Evolutionary conservation across 768 basidiomycete genomes (phyloP).

Genomic region (Boletus subparvulus): DNA sequence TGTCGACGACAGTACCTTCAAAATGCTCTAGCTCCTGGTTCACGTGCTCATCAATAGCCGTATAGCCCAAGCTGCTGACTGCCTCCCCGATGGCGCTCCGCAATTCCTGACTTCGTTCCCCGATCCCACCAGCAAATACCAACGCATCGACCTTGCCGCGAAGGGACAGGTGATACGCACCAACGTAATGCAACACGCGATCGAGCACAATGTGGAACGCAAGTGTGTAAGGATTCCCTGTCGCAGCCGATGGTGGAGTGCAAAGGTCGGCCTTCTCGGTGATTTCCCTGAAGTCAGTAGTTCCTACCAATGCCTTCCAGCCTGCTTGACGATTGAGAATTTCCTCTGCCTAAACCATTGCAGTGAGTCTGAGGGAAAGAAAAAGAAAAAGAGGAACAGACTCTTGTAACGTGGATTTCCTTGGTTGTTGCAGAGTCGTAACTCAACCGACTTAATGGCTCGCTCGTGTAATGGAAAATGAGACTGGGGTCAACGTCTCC

Average conservation of each 20-base stretch:
- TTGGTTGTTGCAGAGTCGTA: conserved; percentile 48
- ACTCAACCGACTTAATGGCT: conserved; percentile 46
- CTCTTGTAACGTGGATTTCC: conserved; percentile 55
- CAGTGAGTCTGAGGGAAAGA: background rate
- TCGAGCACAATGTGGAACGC: conserved; percentile 83
- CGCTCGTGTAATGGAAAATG: conserved; percentile 76
- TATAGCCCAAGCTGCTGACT: conserved; percentile 62
- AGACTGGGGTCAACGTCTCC: conserved; percentile 83
- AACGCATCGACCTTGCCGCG: conserved; percentile 68
- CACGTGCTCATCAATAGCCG: conserved; percentile 45
- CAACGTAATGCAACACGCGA: conserved; percentile 69
- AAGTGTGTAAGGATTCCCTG: conserved; percentile 45
- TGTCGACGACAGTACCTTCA: conserved; percentile 47
- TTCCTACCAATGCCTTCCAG: conserved; percentile 76
- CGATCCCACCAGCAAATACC: conserved; percentile 88
- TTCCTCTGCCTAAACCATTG: conserved; percentile 53
- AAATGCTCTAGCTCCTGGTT: conserved; percentile 40
- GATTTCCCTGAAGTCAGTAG: conserved; percentile 79
- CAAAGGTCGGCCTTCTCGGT: conserved; percentile 40
- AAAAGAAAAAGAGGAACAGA: conserved; percentile 12
- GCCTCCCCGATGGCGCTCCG: conserved; percentile 55
- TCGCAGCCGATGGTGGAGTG: conserved; percentile 17
- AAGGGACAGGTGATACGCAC: conserved; percentile 74
- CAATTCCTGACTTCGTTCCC: conserved; percentile 68
- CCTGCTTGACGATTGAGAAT: conserved; percentile 76